A percentile compares a stretch with the other conserved stretches of the same genome.
These are phyloP conservation scores for Cyclostephanos invisitatus DNA, from an alignment of 108 stramenopile species.

Conservation along the genomic window DNA sequence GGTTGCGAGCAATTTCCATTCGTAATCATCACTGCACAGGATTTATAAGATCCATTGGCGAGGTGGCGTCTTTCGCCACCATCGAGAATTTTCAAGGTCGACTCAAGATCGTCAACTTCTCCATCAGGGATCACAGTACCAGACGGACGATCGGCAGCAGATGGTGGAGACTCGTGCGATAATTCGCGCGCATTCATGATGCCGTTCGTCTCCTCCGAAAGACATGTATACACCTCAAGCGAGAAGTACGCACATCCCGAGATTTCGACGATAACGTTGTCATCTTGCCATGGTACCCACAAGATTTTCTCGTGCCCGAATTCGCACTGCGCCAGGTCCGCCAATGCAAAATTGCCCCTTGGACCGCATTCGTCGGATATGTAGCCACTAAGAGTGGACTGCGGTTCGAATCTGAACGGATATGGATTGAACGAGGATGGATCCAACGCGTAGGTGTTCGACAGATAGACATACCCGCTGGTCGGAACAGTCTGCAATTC, in stretches of 20 bases:
- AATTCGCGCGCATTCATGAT: neutral
- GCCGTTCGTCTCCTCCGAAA: neutral
- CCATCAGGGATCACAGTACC: neutral
- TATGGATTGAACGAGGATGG: too few species aligned
- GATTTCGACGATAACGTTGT: neutral
- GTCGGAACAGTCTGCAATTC: neutral
- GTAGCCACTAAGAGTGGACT: constrained; percentile 4
- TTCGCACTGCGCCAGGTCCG: constrained; percentile 14
- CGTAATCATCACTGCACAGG: constrained; percentile 3
- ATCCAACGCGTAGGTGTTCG: neutral
- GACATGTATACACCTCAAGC: constrained; percentile 5
- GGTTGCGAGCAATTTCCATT: neutral
- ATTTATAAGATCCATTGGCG: too few species aligned
- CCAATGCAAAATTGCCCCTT: constrained; percentile 6
- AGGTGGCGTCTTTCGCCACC: neutral
- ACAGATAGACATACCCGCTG: neutral
- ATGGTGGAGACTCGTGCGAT: too few species aligned
- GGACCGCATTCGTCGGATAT: constrained; percentile 12
- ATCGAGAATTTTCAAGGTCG: neutral
- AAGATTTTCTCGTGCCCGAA: constrained; percentile 8
- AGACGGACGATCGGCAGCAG: neutral
- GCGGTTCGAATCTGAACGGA: neutral
- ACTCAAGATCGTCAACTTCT: neutral
- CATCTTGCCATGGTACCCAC: constrained; percentile 10
- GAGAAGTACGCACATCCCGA: constrained; percentile 4